phyloP scores from a whole-genome alignment of 225 moss, liverwort and hornwort species.

The Climacium dendroides region DNA sequence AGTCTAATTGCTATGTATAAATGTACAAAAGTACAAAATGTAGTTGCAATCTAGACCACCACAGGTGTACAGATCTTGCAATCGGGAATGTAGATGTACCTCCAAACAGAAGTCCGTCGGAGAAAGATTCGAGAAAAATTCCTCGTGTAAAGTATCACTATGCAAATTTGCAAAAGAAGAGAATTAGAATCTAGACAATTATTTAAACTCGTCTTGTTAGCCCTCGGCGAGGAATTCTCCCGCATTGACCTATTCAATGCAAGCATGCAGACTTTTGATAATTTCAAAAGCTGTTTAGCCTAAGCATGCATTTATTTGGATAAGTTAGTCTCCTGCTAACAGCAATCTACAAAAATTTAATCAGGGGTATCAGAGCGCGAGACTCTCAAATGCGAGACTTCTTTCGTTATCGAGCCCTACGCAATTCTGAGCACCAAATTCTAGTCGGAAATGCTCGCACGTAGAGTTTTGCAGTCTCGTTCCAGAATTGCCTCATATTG shows the following conservation, averaged over 20 bases:
- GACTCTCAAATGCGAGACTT: not conserved
- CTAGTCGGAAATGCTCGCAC: not conserved
- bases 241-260: not conserved
- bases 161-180: not conserved
- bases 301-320: not conserved
- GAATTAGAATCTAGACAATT: not conserved
- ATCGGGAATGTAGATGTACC: not conserved
- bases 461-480: not conserved
- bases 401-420: not conserved
- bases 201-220: not conserved
- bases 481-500: not conserved
- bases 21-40: not conserved
- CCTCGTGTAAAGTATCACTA: slow-evolving; percentile 12
- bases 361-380: not conserved
- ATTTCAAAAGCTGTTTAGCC: not conserved
- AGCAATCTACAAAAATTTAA: not conserved
- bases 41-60: not conserved
- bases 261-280: not conserved
- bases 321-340: not conserved
- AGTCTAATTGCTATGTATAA: not conserved
- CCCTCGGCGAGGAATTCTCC: not conserved
- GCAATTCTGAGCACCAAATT: not conserved
- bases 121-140: not conserved
- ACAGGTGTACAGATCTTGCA: not conserved
- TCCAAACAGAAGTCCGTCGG: not conserved